Evolutionary conservation across 257 asterid genomes (phyloP).

Genomic region (Leptodermis oblonga): DNA sequence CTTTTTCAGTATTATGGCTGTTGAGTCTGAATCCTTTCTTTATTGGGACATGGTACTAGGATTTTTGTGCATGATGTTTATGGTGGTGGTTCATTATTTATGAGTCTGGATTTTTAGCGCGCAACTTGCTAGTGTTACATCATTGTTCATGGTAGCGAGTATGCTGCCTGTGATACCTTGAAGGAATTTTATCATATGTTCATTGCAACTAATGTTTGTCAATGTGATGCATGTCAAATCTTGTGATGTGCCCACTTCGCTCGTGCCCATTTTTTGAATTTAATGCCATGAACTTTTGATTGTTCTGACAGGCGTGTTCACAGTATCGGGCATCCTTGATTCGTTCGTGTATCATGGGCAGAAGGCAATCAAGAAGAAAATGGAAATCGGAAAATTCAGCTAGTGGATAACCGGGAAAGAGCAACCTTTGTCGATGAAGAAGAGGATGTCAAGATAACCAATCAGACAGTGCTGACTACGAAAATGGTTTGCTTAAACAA

Average conservation of each 20-base stretch:
- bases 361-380: constrained; percentile 76
- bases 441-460: neutral
- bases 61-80: neutral
- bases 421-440: neutral
- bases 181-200: neutral
- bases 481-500: neutral
- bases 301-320: constrained; percentile 64
- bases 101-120: neutral
- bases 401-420: constrained; percentile 24
- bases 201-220: neutral
- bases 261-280: neutral
- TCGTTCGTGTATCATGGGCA: constrained; percentile 86
- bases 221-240: neutral
- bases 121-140: neutral
- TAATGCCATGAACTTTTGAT: constrained; percentile 16
- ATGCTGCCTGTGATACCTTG: neutral
- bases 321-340: constrained; percentile 92
- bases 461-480: neutral
- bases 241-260: neutral
- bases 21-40: neutral
- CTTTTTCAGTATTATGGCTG: neutral
- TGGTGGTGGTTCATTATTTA: neutral
- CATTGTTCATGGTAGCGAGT: neutral
- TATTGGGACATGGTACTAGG: neutral
- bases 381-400: constrained; percentile 88